Percentiles rank a stretch among this genome's conserved stretches.
These are phyloP conservation scores for Pseudocercospora musae DNA, from an alignment of 2,329 filamentous ascomycete genomes.

Conservation along the genomic window DNA sequence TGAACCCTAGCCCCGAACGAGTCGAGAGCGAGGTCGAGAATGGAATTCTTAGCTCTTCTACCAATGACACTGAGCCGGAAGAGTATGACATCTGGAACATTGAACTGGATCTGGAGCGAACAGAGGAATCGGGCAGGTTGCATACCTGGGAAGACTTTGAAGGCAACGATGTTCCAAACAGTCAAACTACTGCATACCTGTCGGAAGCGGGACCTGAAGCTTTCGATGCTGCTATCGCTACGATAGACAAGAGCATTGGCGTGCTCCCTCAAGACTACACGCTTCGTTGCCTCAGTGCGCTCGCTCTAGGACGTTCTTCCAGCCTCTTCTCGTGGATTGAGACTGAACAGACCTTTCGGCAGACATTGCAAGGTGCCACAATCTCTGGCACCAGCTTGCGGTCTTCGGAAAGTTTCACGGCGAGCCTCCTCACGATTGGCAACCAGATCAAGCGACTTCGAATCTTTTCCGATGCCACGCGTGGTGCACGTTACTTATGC, in stretches of 20 bases:
- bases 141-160: conserved; percentile 69
- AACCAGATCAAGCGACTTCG: conserved; percentile 27
- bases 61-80: background rate
- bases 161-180: conserved; percentile 30
- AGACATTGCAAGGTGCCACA: conserved; percentile 43
- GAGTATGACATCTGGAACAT: conserved; percentile 43
- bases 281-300: conserved; percentile 56
- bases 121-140: conserved; percentile 40
- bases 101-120: conserved; percentile 34
- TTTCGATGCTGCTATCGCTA: conserved; percentile 64
- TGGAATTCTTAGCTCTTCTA: conserved; percentile 19
- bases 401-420: conserved; percentile 52
- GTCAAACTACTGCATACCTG: conserved; percentile 53
- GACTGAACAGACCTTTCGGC: conserved; percentile 52
- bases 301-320: conserved; percentile 69
- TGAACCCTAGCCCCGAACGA: conserved; percentile 9
- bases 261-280: conserved; percentile 39
- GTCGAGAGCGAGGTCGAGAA: background rate
- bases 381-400: conserved; percentile 51
- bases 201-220: conserved; percentile 64
- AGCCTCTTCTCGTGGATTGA: conserved; percentile 65
- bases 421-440: conserved; percentile 42
- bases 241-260: conserved; percentile 37
- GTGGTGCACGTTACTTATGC: conserved; percentile 19
- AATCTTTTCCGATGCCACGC: conserved; percentile 11